Percentiles rank a stretch among this genome's conserved stretches.
phyloP scores from a whole-genome alignment of 2,329 filamentous ascomycete genomes.

The Clonostachys sp. region DNA sequence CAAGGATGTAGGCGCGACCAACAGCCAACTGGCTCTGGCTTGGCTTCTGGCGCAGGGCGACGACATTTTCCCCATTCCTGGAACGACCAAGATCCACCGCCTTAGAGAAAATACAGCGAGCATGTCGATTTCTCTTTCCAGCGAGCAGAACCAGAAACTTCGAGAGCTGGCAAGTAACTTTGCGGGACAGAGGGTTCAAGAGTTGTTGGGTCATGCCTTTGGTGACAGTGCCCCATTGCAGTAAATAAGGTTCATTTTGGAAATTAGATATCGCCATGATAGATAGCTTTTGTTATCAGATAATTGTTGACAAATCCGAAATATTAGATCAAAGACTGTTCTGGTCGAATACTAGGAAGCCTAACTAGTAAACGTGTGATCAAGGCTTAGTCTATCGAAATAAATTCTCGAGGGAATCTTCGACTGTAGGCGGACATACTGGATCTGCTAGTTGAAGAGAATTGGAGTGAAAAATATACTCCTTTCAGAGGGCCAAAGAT shows the following conservation, averaged over 20 bases:
- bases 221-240: neutral
- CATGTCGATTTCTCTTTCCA: neutral
- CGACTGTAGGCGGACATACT: too few relatives aligned
- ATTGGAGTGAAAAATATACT: too few relatives aligned
- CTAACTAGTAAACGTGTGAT: too few relatives aligned
- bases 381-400: too few relatives aligned
- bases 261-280: too few relatives aligned
- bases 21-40: conserved; percentile 52
- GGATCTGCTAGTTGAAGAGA: too few relatives aligned
- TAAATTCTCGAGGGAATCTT: too few relatives aligned
- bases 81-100: conserved; percentile 33
- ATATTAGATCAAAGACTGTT: too few relatives aligned
- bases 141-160: neutral
- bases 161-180: neutral
- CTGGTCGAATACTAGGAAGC: too few relatives aligned
- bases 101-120: conserved; percentile 29
- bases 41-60: conserved; percentile 56
- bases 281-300: too few relatives aligned
- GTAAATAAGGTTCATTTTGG: neutral
- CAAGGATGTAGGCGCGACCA: conserved; percentile 38
- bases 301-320: too few relatives aligned
- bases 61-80: conserved; percentile 52
- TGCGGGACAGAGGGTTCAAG: neutral
- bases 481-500: too few relatives aligned
- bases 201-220: neutral